These are phyloP conservation scores for Penicillium arizonense DNA, from an alignment of 495 filamentous ascomycete species.

Conservation along the genomic window DNA sequence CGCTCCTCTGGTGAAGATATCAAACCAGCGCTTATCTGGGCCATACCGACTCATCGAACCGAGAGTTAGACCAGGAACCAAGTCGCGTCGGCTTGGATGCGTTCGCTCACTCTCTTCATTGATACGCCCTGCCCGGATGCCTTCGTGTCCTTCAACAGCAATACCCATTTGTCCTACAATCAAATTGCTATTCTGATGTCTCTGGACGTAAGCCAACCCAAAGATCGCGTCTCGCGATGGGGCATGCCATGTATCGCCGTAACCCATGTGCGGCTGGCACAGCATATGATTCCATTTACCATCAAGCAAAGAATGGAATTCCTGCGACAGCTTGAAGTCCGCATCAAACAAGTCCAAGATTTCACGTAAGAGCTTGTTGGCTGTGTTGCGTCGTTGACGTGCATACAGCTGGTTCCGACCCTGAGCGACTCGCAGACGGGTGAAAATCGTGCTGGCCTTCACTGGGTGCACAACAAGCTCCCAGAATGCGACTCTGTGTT, in stretches of 20 bases:
- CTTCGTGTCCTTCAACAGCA: conserved; percentile 53
- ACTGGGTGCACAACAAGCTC: conserved; percentile 69
- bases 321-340: conserved; percentile 59
- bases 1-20: conserved; percentile 64
- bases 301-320: conserved; percentile 60
- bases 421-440: conserved; percentile 59
- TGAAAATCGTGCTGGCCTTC: conserved; percentile 58
- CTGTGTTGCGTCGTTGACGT: conserved; percentile 61
- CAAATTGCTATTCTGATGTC: conserved; percentile 24
- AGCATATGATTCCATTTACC: conserved; percentile 78
- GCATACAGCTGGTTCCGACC: conserved; percentile 63
- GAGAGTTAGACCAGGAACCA: conserved; percentile 47
- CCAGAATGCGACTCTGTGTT: conserved; percentile 54
- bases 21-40: conserved; percentile 59
- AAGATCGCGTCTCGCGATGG: conserved; percentile 22
- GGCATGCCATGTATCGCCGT: conserved; percentile 37
- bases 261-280: conserved; percentile 56
- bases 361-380: conserved; percentile 59
- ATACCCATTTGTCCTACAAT: conserved; percentile 60
- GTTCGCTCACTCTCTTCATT: conserved; percentile 55
- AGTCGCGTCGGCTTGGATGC: conserved; percentile 53
- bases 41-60: conserved; percentile 63
- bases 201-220: conserved; percentile 20
- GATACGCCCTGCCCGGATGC: conserved; percentile 40
- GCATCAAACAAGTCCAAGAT: conserved; percentile 58